Base-by-base conservation (phyloP, 129 eudicot genomes). In the Lonicera japonica region DNA sequence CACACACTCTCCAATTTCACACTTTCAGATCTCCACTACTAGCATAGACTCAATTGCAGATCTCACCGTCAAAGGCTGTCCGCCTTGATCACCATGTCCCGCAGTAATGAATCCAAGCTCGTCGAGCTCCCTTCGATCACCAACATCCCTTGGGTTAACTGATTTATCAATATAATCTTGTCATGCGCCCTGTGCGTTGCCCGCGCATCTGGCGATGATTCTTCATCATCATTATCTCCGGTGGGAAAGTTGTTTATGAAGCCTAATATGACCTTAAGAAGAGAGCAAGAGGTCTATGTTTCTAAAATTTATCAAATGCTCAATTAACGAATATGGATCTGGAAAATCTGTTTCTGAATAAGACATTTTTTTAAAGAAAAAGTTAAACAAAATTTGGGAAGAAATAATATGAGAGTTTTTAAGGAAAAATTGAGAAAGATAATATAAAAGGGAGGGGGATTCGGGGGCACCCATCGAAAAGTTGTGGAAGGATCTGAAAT, bases 21-120 rank as follows among this genome's bases (percentile, higher is more conserved):
- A 52, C 16, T 43, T 63, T 20, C 52, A 69, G 0, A 84, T 39
- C 48, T 78, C 84, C 52, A 67, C 63, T 0, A 21, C 56, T 25
- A 68, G 73, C 72, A 88, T 17, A 4, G 73, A 80, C 20, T 88
- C 92, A 39, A 88, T 79, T 48, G 89, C 75, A 12, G 84, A 68
- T 34, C 74, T 70, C 0, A 80, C 76, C 13, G 96, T 92, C 24
- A 86, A 89, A 1, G 92, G 89, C 29, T 66, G 82, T 16, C 89
- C 92, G 1, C 70, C 54, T 81, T 83, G 34, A 39, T 45, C 20
- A 52, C 17, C 16, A 77, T 11, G 39, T 61, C 77, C 8, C 75
- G 66, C 17, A 77, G 1, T 45, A 82, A 66, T 1, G 77, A 36
- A 2, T 73, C 83, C 16, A 84, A 57, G 24, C 78, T 57, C 0